Evolutionary conservation across 768 basidiomycete species (phyloP).

Genomic region (Phlegmacium glaucopus): DNA sequence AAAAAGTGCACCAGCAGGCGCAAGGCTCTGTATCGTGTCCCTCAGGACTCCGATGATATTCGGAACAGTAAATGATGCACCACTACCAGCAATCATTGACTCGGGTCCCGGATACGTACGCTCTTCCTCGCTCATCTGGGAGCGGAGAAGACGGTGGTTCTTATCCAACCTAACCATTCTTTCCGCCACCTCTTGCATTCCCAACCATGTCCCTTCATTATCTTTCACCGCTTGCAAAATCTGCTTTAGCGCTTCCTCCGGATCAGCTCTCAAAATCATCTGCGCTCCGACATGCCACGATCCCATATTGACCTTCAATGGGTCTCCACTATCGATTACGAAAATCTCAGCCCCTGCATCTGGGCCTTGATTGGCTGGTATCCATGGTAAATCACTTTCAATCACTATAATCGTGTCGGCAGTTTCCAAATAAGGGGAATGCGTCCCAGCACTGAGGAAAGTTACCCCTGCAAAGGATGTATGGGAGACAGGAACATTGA

Average conservation of each 20-base stretch:
- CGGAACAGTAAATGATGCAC: slow-evolving; percentile 35
- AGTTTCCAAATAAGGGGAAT: slow-evolving; percentile 42
- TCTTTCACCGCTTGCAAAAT: slow-evolving; percentile 35
- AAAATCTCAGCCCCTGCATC: slow-evolving; percentile 45
- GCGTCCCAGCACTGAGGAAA: slow-evolving; percentile 42
- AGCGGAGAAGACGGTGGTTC: not conserved
- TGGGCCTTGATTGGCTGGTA: slow-evolving; percentile 46
- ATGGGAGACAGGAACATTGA: slow-evolving; percentile 56
- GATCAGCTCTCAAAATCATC: slow-evolving; percentile 55
- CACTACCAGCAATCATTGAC: slow-evolving; percentile 5
- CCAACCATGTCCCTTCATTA: slow-evolving; percentile 9
- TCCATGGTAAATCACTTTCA: slow-evolving; percentile 69
- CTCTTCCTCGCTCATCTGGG: not conserved
- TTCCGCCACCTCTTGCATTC: not conserved
- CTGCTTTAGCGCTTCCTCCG: slow-evolving; percentile 47
- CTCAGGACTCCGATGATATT: slow-evolving; percentile 50
- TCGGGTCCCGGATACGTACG: slow-evolving; percentile 13
- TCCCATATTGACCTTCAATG: slow-evolving; percentile 49
- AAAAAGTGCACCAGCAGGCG: slow-evolving; percentile 44
- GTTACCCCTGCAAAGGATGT: slow-evolving; percentile 51
- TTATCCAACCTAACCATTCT: not conserved
- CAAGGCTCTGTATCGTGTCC: slow-evolving; percentile 32
- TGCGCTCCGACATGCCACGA: slow-evolving; percentile 55
- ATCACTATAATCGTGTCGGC: slow-evolving; percentile 65
- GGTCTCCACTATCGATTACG: slow-evolving; percentile 60